phyloP scores from a whole-genome alignment of 306 rosid species.

The Malus sylvestris region DNA sequence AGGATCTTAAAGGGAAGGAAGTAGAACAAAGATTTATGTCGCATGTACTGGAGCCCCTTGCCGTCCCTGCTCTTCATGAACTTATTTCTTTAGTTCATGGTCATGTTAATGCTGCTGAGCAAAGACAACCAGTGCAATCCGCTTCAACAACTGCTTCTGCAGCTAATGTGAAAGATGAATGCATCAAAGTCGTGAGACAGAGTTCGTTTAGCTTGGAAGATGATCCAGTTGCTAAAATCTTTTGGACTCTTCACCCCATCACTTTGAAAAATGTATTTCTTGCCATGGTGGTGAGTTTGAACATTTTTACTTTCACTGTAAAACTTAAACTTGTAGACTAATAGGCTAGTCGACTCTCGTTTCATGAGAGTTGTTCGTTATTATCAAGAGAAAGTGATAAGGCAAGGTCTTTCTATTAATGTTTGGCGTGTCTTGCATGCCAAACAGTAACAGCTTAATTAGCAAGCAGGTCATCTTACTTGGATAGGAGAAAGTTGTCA shows the following conservation, averaged over 20 bases:
- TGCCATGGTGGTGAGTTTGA: constrained; percentile 72
- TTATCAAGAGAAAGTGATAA: neutral
- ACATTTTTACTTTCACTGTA: neutral
- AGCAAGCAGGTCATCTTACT: neutral
- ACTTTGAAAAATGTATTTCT: constrained; percentile 65
- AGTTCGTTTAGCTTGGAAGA: constrained; percentile 38
- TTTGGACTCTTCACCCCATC: constrained; percentile 49
- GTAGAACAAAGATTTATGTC: constrained; percentile 25
- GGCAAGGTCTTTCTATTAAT: neutral
- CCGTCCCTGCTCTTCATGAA: constrained; percentile 69
- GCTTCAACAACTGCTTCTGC: constrained; percentile 40
- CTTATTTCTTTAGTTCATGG: constrained; percentile 77
- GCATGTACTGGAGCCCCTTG: constrained; percentile 52
- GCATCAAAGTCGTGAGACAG: constrained; percentile 21
- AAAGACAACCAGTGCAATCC: constrained; percentile 32
- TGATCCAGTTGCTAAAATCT: constrained; percentile 63
- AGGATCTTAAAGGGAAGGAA: constrained; percentile 40
- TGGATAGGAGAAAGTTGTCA: neutral
- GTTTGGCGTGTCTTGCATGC: neutral
- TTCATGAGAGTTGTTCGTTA: neutral
- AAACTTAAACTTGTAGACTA: constrained; percentile 12
- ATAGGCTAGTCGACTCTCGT: neutral
- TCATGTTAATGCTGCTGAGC: constrained; percentile 31
- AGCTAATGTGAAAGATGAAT: constrained; percentile 26
- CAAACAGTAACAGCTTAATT: neutral